Percentiles rank a stretch among this genome's conserved stretches.
These are phyloP conservation scores for Amanita molliuscula DNA, from an alignment of 768 basidiomycete species.

Conservation along the genomic window DNA sequence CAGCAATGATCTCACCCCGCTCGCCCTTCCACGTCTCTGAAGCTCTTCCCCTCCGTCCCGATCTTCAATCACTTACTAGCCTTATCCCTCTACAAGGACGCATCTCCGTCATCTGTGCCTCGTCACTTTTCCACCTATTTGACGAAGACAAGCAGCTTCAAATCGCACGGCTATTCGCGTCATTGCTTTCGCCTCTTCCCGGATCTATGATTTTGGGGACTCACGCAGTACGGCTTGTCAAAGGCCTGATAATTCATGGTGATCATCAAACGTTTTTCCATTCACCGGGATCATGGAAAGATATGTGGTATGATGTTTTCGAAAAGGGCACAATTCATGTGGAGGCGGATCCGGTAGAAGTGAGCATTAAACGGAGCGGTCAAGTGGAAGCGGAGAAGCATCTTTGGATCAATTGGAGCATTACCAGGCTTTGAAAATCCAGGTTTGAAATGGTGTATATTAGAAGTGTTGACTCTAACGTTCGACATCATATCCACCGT, in stretches of 20 bases:
- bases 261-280: slow-evolving; percentile 23
- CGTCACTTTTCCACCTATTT: slow-evolving; percentile 28
- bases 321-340: slow-evolving; percentile 17
- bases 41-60: slow-evolving; percentile 1
- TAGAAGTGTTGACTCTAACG: background rate
- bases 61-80: slow-evolving; percentile 12
- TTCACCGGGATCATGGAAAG: slow-evolving; percentile 23
- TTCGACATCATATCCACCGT: background rate
- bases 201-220: slow-evolving; percentile 25
- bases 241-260: slow-evolving; percentile 14
- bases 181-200: slow-evolving; percentile 21
- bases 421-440: slow-evolving; percentile 8
- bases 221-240: slow-evolving; percentile 24
- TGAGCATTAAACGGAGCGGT: slow-evolving; percentile 23
- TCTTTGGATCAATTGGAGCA: slow-evolving; percentile 10
- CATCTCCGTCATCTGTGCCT: slow-evolving; percentile 33
- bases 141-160: slow-evolving; percentile 20
- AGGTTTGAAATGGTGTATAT: no score
- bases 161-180: slow-evolving; percentile 18
- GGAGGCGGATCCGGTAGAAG: slow-evolving; percentile 12
- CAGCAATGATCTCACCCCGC: slow-evolving; percentile 25
- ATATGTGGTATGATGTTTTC: slow-evolving; percentile 27
- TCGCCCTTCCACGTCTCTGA: background rate
- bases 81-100: slow-evolving; percentile 26
- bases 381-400: background rate